Evolutionary conservation across 1,284 basidiomycete genomes (phyloP), one percentile per base, ranked within the genome.

Genomic region (Pseudozyma hubeiensis): DNA sequence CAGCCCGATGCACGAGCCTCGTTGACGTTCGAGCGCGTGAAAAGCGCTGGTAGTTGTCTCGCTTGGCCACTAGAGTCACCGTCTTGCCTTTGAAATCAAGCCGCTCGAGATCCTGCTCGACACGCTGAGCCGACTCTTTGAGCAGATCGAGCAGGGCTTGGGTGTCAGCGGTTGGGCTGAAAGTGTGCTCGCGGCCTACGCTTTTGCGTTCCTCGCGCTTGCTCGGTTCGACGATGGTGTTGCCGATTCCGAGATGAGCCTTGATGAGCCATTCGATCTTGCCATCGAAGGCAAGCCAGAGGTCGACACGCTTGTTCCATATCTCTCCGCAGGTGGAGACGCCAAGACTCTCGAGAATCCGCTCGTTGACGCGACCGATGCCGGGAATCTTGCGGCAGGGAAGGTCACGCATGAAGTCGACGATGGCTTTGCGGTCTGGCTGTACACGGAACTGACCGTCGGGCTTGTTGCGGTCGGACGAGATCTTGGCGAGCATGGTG

Each of bases 401-500:
- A 3, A 83, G 72, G 40, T 67, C 49, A 5, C 61, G 64, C 80
- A 82, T 79, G 43, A 83, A 82, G 30, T 69, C 65, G 40, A 81
- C 56, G 31, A 81, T 72, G 13, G 48, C 65, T 8, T 73, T 64
- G 48, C 75, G 75, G 14, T 77, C 68, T 6, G 77, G 68, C 46
- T 66, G 55, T 4, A 83, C 64, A 1, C 68, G 51, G 37, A 63
- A 83, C 48, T 83, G 80, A 11, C 81, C 81, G 55, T 83, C 70
- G 0, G 81, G 81, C 59, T 83, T 82, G 63, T 78, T 77, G 5
- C 91, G 92, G 84, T 97, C 94, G 43, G 93, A 96, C 82, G 92
- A 94, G 56, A 97, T 96, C 91, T 95, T 81, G 35, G 48, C 55
- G n/a, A 75, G 57, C 95, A 94, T 19, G 93, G 78, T 83, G 74